Base-by-base conservation (phyloP, 192 early-diverging fungal genomes). In the Coemansia sp. region DNA sequence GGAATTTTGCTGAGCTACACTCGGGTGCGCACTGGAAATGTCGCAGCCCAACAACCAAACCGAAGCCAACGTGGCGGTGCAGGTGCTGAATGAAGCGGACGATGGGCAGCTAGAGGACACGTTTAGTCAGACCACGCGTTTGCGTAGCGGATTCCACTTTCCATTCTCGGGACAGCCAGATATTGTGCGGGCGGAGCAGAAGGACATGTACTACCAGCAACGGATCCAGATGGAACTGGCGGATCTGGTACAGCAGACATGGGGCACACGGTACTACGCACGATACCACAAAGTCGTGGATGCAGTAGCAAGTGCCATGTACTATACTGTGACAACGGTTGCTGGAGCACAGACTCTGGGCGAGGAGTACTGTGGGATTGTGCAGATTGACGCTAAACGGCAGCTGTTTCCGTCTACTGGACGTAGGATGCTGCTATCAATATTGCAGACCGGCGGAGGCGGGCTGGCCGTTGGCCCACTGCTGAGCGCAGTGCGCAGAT, bases 321-420 rank as follows among this genome's bases (percentile, higher is more conserved):
- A 97, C 74, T 89, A 91, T 58, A 87, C 84, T 0, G 77, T 92
- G 45, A 94, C 94, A 6, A 91, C 91, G 0, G 59, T 87, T 36
- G 15, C 62, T 57, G 91, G 95, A 5, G 88, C 87, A 16, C 94
- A 92, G 66, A 97, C 97, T 0, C 73, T 98, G 41, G 97, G 97
- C 48, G 95, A 98, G 74, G 97, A 98, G 71, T 97, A 96, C 75
- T 96, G 94, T 65, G 94, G 93, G 64, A 92, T 97, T 57, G 68
- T 94, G 67, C 94, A 90, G 60, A 79, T 89, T 51, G 82, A 74
- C 1, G 26, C 26, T 26, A 63, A 71, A 16, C 65, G 72, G 3
- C 82, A 85, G n/a, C 41, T 65, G 62, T 87, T 79, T 41, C 91
- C 92, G 21, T 70, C 84, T 19, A 26, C 41, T 18, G 71, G 71